phyloP scores from a whole-genome alignment of 2,329 filamentous ascomycete species.

The Arachnopeziza araneosa region DNA sequence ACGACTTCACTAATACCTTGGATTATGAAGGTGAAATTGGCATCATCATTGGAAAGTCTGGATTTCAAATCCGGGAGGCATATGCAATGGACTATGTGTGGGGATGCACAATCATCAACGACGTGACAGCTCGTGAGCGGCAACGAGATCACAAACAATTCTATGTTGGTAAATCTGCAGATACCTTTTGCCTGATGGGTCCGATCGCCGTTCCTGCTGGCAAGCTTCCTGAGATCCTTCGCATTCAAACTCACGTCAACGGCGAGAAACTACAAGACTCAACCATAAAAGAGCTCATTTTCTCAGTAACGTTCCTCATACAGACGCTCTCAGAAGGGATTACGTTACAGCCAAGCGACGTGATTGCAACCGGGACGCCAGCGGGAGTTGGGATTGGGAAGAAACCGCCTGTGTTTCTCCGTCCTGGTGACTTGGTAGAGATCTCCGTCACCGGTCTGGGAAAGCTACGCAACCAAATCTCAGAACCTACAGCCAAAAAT shows the following conservation, averaged over 20 bases:
- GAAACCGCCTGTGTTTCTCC: conserved; percentile 37
- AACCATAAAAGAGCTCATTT: conserved; percentile 44
- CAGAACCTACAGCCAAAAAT: conserved; percentile 18
- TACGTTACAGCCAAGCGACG: conserved; percentile 46
- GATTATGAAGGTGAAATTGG: conserved; percentile 48
- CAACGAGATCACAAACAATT: conserved; percentile 58
- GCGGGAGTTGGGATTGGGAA: conserved; percentile 44
- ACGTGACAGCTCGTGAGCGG: conserved; percentile 47
- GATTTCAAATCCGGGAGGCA: conserved; percentile 33
- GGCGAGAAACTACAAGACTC: conserved; percentile 44
- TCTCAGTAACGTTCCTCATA: conserved; percentile 42
- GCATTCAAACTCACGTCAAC: conserved; percentile 41
- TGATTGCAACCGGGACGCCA: conserved; percentile 45
- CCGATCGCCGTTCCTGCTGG: conserved; percentile 45
- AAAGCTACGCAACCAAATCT: too few relatives aligned
- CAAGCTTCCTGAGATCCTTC: conserved; percentile 38
- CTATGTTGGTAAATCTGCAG: conserved; percentile 50
- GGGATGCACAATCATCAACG: conserved; percentile 48
- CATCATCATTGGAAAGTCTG: conserved; percentile 48
- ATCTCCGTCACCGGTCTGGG: too few relatives aligned
- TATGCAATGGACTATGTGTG: conserved; percentile 23
- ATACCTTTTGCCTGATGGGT: conserved; percentile 53
- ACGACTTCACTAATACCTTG: conserved; percentile 41
- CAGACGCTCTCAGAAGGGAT: conserved; percentile 42
- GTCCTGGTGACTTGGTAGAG: conserved; percentile 37